These are phyloP conservation scores for Colletotrichum karsti DNA, from an alignment of 2,329 filamentous ascomycete genomes.

Conservation along the genomic window DNA sequence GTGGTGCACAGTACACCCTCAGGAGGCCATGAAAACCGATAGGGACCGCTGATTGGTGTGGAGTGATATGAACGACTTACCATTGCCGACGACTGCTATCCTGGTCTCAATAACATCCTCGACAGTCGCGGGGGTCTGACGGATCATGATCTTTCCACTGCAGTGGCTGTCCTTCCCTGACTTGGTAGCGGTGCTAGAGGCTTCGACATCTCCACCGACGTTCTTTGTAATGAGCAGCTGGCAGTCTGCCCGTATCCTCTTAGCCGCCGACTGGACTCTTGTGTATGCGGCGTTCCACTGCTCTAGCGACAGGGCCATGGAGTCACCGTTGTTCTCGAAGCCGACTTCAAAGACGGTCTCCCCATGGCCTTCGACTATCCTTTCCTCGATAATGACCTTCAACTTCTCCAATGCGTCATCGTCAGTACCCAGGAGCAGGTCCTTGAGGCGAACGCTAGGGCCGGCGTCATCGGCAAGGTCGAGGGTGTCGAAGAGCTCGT, in stretches of 20 bases:
- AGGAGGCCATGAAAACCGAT: too few relatives aligned
- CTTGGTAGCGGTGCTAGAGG: constrained; percentile 59
- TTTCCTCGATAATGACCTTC: constrained; percentile 69
- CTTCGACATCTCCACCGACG: constrained; percentile 81
- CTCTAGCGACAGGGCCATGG: constrained; percentile 77
- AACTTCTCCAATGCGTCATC: constrained; percentile 72
- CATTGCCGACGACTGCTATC: constrained; percentile 97
- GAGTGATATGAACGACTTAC: constrained; percentile 45
- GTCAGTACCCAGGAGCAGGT: constrained; percentile 74
- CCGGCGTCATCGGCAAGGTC: constrained; percentile 74
- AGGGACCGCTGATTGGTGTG: background rate
- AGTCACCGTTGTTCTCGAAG: constrained; percentile 87
- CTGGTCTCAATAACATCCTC: constrained; percentile 95
- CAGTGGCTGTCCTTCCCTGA: constrained; percentile 76
- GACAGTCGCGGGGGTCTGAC: constrained; percentile 75
- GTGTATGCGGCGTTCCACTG: constrained; percentile 80
- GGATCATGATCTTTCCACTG: constrained; percentile 87
- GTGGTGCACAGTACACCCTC: too few relatives aligned
- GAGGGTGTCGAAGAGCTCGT: constrained; percentile 90
- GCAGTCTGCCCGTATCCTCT: constrained; percentile 75
- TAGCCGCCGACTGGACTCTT: constrained; percentile 72
- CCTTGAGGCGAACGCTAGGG: constrained; percentile 74
- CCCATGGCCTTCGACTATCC: constrained; percentile 84
- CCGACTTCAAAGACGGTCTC: constrained; percentile 94
- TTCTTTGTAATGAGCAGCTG: constrained; percentile 90